Base-by-base conservation (phyloP, 2,329 filamentous ascomycete species). In the Macrophomina pseudophaseolina region DNA sequence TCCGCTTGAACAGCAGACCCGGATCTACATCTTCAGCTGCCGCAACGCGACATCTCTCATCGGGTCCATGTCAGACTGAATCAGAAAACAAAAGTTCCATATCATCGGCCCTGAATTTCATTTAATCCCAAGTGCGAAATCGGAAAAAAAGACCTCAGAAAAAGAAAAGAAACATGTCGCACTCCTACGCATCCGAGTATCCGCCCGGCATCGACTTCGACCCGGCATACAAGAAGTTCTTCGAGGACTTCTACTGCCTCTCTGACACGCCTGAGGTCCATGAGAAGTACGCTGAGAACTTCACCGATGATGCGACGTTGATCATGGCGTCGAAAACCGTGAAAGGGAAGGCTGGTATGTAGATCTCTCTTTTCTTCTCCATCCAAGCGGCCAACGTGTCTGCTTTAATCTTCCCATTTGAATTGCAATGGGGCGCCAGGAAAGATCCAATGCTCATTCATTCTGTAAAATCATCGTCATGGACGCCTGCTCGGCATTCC, bases 321-420 rank as follows among this genome's bases (percentile, higher is more conserved):
- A 78, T 86, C 42, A 86, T 87, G 84, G 84, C 79, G 2, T 79
- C 78, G 2, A 85, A 83, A 70, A 79, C 73, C 48, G 81, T 72
- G 6, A 74, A 76, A 9, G 85, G 85, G 1, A 72, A 75, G 42
- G 77, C 80, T 60, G 83, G 84, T 85, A 69, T 58, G 72, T 67
- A 14, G 7, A 6, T 5, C 8, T 23, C 38, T 38, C 44, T 23
- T 18, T 35, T 28, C 30, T 38, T 30, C 18, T 40, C n/a, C 23
- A 23, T 23, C 23, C 23, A 23, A 23, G 23, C 23, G 23, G 23
- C 23, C 23, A 23, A 3, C 23, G 2, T 32, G 42, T 32, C 38
- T 12, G 32, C 23, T 7, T 59, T 42, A 12, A 33, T 59, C 46
- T 69, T 32, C 11, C 6, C n/a, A 33, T 3, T 51, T 51, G 12